phyloP scores from a whole-genome alignment of 495 filamentous ascomycete species.

The Penicillium argentinense region DNA sequence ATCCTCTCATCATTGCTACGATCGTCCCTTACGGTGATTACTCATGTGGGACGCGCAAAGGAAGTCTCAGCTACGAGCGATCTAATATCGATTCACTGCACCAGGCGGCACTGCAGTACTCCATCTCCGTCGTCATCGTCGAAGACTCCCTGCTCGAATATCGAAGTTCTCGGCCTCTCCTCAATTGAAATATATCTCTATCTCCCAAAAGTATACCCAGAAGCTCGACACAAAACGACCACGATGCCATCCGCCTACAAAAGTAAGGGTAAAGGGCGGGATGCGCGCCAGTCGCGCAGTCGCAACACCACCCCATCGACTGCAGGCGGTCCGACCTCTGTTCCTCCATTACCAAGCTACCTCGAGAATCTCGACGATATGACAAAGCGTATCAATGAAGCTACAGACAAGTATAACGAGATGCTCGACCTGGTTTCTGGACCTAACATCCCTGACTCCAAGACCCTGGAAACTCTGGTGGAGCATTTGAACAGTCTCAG shows the following conservation, averaged over 20 bases:
- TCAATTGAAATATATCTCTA: background rate
- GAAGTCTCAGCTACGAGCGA: too few relatives aligned
- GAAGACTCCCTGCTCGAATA: slow-evolving; percentile 1
- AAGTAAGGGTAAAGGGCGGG: slow-evolving; percentile 72
- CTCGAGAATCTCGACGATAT: slow-evolving; percentile 65
- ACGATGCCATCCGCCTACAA: slow-evolving; percentile 57
- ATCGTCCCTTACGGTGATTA: background rate
- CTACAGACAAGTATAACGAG: slow-evolving; percentile 66
- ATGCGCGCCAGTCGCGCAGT: slow-evolving; percentile 72
- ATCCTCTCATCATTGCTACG: background rate
- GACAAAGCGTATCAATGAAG: slow-evolving; percentile 59
- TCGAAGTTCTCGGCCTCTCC: slow-evolving; percentile 1
- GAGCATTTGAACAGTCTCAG: slow-evolving; percentile 65
- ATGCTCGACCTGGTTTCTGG: slow-evolving; percentile 67
- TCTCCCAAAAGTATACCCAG: background rate
- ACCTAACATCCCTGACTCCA: slow-evolving; percentile 71
- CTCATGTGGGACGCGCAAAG: background rate
- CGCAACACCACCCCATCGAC: slow-evolving; percentile 81
- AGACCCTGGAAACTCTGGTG: slow-evolving; percentile 66
- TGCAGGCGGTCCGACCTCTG: slow-evolving; percentile 49
- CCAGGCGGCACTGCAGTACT: too few relatives aligned
- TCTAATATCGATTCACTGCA: too few relatives aligned
- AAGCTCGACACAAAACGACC: background rate
- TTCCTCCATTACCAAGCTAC: slow-evolving; percentile 53
- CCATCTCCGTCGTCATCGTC: background rate